These are phyloP conservation scores for Trichomonascaceae sp. DNA, from an alignment of 1,139 yeast genomes.

Conservation along the genomic window DNA sequence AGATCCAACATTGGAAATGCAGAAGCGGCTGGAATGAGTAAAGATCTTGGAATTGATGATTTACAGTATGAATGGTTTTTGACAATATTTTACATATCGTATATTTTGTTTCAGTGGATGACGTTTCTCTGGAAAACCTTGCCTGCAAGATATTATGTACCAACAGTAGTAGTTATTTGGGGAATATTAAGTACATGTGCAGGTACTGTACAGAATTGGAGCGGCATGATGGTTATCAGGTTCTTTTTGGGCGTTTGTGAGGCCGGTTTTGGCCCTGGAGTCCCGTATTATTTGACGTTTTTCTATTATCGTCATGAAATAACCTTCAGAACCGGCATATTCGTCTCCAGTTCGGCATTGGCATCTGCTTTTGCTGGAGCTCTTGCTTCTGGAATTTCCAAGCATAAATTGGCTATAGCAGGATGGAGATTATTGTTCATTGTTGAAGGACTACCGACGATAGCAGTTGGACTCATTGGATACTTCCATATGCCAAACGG, in stretches of 20 bases:
- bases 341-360: constrained; percentile 38
- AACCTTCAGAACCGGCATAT: constrained; percentile 47
- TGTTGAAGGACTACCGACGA: constrained; percentile 37
- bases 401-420: constrained; percentile 18
- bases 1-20: constrained; percentile 60
- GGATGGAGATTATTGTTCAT: constrained; percentile 37
- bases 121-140: constrained; percentile 21
- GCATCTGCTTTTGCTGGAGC: constrained; percentile 30
- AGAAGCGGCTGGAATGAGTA: constrained; percentile 50
- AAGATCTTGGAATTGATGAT: constrained; percentile 40
- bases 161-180: constrained; percentile 25
- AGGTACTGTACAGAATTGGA: constrained; percentile 23
- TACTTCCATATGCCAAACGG: constrained; percentile 39
- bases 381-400: constrained; percentile 35
- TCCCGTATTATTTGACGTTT: constrained; percentile 28
- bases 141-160: constrained; percentile 25
- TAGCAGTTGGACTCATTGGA: constrained; percentile 30
- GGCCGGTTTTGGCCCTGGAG: constrained; percentile 30
- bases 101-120: constrained; percentile 26
- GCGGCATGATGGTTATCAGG: constrained; percentile 23
- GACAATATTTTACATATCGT: constrained; percentile 27
- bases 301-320: constrained; percentile 29
- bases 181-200: constrained; percentile 23
- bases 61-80: constrained; percentile 33
- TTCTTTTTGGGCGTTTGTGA: constrained; percentile 27